Evolutionary conservation across 2,329 filamentous ascomycete genomes (phyloP), one percentile per base, ranked within the genome.

Genomic region (Stachybotrys chartarum): DNA sequence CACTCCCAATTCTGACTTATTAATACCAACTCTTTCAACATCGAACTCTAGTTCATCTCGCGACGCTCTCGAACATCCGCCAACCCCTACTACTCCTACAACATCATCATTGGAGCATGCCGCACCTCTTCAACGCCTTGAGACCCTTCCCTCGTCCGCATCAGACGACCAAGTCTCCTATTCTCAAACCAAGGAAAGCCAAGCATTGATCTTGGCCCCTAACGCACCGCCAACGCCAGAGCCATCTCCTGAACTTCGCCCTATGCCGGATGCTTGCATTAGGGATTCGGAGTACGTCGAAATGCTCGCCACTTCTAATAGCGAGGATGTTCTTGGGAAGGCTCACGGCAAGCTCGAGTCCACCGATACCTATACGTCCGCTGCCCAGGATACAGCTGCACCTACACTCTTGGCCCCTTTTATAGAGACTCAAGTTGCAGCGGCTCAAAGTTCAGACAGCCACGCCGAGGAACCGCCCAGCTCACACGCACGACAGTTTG

Each of bases 231-330:
- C 66, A 5, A 72, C 70, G 1, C 70, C 70, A 3, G 67, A 63
- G 7, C 62, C 67, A 57, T 72, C 70, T 11, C 70, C 70, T 10
- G 65, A 71, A 39, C 65, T 71, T 51, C 63, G 60, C n/a, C 67
- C 68, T 10, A 51, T 65, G 11, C 53, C 63, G 7, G 66, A 69
- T 42, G 8, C 35, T 10, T 3, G 35, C 35, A 14, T 42, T 5
- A 14, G 14, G 35, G 5, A 42, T 42, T 42, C 35, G 14, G 35
- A 42, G 14, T 14, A 42, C 35, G 35, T 42, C 35, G 35, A 42
- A 2, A 42, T 10, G 35, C 35, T 42, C 35, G 5, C 35, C 35
- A 42, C 10, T 10, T 14, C 35, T 42, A 14, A 14, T 10, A 42
- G 5, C 5, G 35, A 42, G 35, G 35, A 14, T 2, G 35, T 42